These are phyloP conservation scores for Brassica balearica DNA, from an alignment of 441 rosid species.

Conservation along the genomic window DNA sequence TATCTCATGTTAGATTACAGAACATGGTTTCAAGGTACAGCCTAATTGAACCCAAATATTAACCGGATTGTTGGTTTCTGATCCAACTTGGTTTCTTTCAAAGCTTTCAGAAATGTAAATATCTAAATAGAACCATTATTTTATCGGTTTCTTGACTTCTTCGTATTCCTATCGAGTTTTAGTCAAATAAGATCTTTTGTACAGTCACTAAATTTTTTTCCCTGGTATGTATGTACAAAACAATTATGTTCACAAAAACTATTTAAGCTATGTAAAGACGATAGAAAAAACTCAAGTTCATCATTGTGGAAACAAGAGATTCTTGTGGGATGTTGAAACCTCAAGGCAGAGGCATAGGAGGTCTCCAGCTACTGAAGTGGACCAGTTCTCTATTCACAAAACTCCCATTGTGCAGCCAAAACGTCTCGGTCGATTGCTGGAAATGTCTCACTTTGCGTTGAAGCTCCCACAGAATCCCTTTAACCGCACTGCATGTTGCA, in stretches of 20 bases:
- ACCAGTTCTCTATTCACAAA: conserved; percentile 71
- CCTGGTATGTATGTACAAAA: conserved; percentile 5
- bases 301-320: not conserved
- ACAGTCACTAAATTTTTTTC: not conserved
- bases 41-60: not conserved
- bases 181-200: not conserved
- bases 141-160: not conserved
- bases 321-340: conserved; percentile 10
- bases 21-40: not conserved
- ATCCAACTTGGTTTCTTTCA: not conserved
- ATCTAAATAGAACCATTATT: not conserved
- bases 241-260: conserved; percentile 3
- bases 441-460: conserved; percentile 91
- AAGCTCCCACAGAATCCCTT: conserved; percentile 91
- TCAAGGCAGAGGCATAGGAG: conserved; percentile 70
- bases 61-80: not conserved
- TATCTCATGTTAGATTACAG: not conserved
- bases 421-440: conserved; percentile 90
- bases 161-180: not conserved
- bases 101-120: not conserved
- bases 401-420: conserved; percentile 91
- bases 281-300: not conserved
- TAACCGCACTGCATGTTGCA: conserved; percentile 75
- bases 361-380: conserved; percentile 78
- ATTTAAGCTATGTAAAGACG: conserved; percentile 11